Evolutionary conservation across 805 yeast species (phyloP).

Genomic region (Scheffersomyces coipomensis): DNA sequence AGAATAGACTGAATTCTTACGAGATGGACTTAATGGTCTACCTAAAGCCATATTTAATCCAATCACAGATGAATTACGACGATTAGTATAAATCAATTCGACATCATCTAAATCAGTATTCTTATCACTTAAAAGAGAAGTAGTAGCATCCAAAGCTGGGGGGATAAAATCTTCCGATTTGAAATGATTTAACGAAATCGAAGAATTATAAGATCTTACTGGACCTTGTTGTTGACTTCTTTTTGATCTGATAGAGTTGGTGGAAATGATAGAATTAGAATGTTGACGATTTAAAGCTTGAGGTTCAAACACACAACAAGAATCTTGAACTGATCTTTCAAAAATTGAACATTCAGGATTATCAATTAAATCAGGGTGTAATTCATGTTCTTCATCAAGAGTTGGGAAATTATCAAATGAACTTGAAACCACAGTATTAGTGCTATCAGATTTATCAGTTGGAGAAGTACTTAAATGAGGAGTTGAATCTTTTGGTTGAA

Average conservation of each 20-base stretch:
- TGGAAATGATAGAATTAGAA: slow-evolving; percentile 7
- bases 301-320: slow-evolving; percentile 9
- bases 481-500: not conserved
- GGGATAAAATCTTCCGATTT: slow-evolving; percentile 68
- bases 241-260: not conserved
- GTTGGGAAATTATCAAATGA: not conserved
- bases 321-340: slow-evolving; percentile 42
- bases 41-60: slow-evolving; percentile 50
- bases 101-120: slow-evolving; percentile 63
- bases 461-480: slow-evolving; percentile 2
- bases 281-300: slow-evolving; percentile 2
- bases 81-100: slow-evolving; percentile 61
- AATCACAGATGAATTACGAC: slow-evolving; percentile 55
- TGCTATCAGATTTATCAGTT: not conserved
- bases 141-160: slow-evolving; percentile 76
- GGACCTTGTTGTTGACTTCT: slow-evolving; percentile 5
- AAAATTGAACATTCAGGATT: slow-evolving; percentile 26
- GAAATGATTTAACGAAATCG: slow-evolving; percentile 22
- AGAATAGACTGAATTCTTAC: slow-evolving; percentile 36
- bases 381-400: not conserved
- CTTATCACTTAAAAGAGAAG: slow-evolving; percentile 55
- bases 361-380: not conserved
- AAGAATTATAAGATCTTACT: slow-evolving; percentile 19
- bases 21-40: slow-evolving; percentile 35
- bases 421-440: not conserved